Base-by-base conservation (phyloP, 2,329 filamentous ascomycete species). In the Amylocarpus encephaloides region DNA sequence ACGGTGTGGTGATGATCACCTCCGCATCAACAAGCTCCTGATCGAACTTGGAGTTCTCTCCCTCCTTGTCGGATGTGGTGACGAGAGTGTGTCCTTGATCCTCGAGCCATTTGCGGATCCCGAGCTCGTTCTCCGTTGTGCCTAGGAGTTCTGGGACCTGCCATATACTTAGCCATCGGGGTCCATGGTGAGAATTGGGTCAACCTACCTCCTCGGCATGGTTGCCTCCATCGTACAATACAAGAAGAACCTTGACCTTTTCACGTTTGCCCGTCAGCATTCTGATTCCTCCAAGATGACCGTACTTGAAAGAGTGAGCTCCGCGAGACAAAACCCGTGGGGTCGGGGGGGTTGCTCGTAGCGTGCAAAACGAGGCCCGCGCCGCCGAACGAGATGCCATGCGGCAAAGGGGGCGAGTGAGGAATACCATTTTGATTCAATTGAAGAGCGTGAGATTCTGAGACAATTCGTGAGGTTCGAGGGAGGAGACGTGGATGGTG, bases 1-100 rank as follows among this genome's bases (percentile, higher is more conserved):
- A 95, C 87, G 93, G 93, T 51, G 93, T 98, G 62, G 93, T 98
- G 74, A 98, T 97, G 80, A 98, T 97, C 72, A 98, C 79, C 73
- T 98, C 93, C 56, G 93, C 90, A 68, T 97, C 93, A 55, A 93
- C 90, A 49, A 98, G 82, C 75, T 98, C 89, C 76, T 91, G 80
- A 73, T 97, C 93, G 63, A 98, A 97, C 61, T 79, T 86, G 54
- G 92, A 97, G 79, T 86, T 80, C 75, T 89, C 86, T 60, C 89
- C 86, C 64, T 98, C 93, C 79, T 98, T 98, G 79, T 96, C 89
- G 41, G 91, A 95, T 59, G 93, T 98, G 65, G 93, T 98, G 63
- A 98, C 81, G 55, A 98, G 82, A 58, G 88, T 94, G 82, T 98
- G 93, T 65, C 93, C 93, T 71, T 94, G 85, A 56, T 92, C 88